Base-by-base conservation (phyloP, 805 yeast species). In the Hanseniaspora guilliermondii region DNA sequence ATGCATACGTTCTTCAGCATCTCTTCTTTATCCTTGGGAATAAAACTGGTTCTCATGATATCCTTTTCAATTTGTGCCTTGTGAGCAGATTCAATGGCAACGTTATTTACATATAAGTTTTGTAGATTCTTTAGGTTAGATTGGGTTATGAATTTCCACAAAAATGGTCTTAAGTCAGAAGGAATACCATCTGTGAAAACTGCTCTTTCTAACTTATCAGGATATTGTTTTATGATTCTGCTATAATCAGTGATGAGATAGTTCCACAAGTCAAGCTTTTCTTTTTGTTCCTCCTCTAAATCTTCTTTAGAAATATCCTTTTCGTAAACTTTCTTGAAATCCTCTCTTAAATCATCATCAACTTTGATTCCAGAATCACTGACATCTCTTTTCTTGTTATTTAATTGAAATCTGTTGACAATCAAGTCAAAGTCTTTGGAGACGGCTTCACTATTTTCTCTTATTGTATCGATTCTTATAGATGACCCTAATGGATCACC, bases 141-240 rank as follows among this genome's bases (percentile, higher is more conserved):
- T 58, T 80, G 78, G 17, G 95, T 76, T 55, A 88, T 82, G 49
- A 87, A 72, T 69, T 89, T 97, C 98, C 98, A 91, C 21, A 91
- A 77, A 59, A 89, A 80, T 2, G 96, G 95, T 58, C 97, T 73
- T 49, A 91, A 74, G 58, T 85, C 93, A 45, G 76, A 70, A 14
- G 98, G 97, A 40, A 91, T 82, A 48, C 97, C 97, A 9, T 71
- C 70, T 21, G 82, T 75, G 16, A 50, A 50, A 19, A 93, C 77
- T 44, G 84, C 80, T 38, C 68, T 64, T 46, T 81, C 76, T 56
- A 91, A 73, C 58, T 73, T 73, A 14, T 75, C 75, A 0, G 89
- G 82, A 25, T 79, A 79, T 21, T 75, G 70, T 52, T 76, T 72
- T 1, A 88, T 88, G 8, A 84, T 80, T 0, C 67, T 64, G n/a